A percentile compares a stretch with the other conserved stretches of the same genome.
Conservation (phyloP, 1,284 basidiomycete genomes). For the Microbotryum violaceum region DNA sequence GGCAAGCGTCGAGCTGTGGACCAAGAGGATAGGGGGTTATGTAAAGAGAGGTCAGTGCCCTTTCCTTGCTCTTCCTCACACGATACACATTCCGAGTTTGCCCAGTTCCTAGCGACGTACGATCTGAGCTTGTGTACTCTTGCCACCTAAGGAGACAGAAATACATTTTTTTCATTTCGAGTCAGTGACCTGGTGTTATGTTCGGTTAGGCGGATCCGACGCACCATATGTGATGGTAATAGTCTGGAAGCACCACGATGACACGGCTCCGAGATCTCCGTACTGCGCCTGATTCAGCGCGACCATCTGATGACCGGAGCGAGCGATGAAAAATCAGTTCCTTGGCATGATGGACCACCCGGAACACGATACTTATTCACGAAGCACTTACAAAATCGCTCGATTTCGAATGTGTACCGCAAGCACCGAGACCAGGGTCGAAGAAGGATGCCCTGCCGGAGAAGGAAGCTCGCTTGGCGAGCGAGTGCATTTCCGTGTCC, state of each 20-base stretch:
- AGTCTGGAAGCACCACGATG: conserved; percentile 50
- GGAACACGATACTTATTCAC: neutral
- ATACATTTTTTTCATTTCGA: too few species aligned
- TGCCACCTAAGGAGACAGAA: conserved; percentile 44
- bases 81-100: too few species aligned
- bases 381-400: conserved; percentile 19
- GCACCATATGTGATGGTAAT: conserved; percentile 55
- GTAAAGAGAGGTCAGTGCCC: too few species aligned
- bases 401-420: conserved; percentile 8
- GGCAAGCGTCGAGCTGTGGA: conserved; percentile 53
- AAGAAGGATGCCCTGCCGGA: conserved; percentile 26
- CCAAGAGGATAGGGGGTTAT: too few species aligned
- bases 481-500: neutral
- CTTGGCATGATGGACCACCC: neutral
- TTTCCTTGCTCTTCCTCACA: too few species aligned
- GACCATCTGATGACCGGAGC: conserved; percentile 18
- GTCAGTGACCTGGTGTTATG: too few species aligned
- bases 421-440: conserved; percentile 23
- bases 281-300: conserved; percentile 29
- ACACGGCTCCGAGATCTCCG: conserved; percentile 28
- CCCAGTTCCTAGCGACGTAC: too few species aligned
- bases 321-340: neutral
- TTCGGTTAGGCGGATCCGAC: conserved; percentile 11
- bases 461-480: conserved; percentile 19
- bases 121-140: conserved; percentile 55